These are phyloP conservation scores for Trichosporon ovoides DNA, from an alignment of 1,284 basidiomycete genomes.

Conservation along the genomic window DNA sequence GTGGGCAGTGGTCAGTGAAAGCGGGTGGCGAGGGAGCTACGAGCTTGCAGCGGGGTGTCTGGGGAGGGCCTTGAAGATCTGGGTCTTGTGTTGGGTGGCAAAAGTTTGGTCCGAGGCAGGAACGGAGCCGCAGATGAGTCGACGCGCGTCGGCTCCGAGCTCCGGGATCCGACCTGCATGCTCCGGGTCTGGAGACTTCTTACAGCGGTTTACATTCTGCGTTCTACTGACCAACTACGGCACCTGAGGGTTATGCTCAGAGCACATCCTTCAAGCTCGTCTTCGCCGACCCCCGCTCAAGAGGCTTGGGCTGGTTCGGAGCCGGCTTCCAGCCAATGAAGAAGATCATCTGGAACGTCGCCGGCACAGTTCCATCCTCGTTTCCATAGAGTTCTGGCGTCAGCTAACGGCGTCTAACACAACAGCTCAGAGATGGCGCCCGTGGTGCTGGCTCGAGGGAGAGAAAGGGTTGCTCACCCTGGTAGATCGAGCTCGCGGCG, in stretches of 20 bases:
- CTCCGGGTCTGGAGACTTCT: too few relatives aligned
- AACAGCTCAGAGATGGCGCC: too few relatives aligned
- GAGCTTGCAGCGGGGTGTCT: background rate
- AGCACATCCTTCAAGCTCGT: constrained; percentile 76
- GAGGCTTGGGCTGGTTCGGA: constrained; percentile 72
- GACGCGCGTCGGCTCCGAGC: background rate
- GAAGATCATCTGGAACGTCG: constrained; percentile 94
- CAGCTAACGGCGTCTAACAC: too few relatives aligned
- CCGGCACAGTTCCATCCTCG: constrained; percentile 77
- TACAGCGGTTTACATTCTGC: too few relatives aligned
- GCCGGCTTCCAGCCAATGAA: constrained; percentile 99
- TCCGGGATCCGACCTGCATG: too few relatives aligned
- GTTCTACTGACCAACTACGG: too few relatives aligned
- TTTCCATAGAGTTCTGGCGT: constrained; percentile 72
- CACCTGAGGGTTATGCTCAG: constrained; percentile 36
- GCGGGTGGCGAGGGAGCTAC: background rate
- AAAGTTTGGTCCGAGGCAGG: too few relatives aligned
- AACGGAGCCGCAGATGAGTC: background rate
- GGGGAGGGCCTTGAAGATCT: too few relatives aligned
- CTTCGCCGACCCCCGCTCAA: constrained; percentile 77
- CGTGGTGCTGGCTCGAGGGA: too few relatives aligned
- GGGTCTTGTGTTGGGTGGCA: background rate
- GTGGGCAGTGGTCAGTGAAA: background rate
- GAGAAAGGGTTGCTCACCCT: constrained; percentile 54
- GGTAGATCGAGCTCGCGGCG: constrained; percentile 88